Conservation (phyloP, 2,329 filamentous ascomycete species). For the Penicillium sp. region DNA sequence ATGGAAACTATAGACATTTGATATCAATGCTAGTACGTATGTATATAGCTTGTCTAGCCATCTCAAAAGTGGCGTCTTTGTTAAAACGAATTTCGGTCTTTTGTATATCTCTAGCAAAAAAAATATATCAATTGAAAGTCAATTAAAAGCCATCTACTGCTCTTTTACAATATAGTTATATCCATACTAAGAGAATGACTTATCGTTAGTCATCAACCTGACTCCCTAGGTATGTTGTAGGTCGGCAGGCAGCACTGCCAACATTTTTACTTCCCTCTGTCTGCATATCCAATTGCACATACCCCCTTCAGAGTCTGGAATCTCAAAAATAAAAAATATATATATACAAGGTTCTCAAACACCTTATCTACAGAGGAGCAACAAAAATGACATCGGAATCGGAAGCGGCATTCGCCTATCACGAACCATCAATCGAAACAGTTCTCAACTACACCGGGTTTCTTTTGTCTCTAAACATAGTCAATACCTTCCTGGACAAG, state of each 20-base stretch:
- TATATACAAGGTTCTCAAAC: neutral
- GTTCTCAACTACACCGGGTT: conserved; percentile 64
- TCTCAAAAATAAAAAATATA: too few species aligned
- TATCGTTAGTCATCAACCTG: neutral
- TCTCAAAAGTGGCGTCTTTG: neutral
- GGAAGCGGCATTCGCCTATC: conserved; percentile 52
- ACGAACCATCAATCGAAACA: conserved; percentile 60
- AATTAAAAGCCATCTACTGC: neutral
- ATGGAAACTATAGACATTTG: neutral
- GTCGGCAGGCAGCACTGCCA: too few species aligned
- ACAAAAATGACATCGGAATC: neutral
- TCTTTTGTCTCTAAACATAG: conserved; percentile 60
- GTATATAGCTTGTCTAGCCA: neutral
- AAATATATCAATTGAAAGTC: neutral
- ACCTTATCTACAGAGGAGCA: neutral
- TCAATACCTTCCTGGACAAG: conserved; percentile 59
- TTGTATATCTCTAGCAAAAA: neutral
- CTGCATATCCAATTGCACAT: neutral
- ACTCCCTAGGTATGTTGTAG: neutral
- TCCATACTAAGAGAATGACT: too few species aligned
- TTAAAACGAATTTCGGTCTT: neutral
- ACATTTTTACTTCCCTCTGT: neutral
- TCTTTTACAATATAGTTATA: neutral
- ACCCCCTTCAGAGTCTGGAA: neutral
- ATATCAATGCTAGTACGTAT: neutral